These are phyloP conservation scores for Pterocarpus santalinus DNA, from an alignment of 306 rosid genomes.

Conservation along the genomic window DNA sequence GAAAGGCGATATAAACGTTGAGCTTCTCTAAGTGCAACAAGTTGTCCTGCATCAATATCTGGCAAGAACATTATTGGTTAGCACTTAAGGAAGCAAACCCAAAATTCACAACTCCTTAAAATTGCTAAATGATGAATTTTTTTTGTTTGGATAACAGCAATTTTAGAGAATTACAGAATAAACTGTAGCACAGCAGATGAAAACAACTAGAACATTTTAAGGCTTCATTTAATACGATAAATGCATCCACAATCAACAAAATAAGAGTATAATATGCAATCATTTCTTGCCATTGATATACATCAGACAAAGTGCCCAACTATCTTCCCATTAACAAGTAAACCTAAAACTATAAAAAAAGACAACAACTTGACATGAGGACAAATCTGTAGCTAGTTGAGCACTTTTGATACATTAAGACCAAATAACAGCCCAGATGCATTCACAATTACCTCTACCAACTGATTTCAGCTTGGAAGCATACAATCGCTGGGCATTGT, in stretches of 20 bases:
- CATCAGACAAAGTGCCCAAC: conserved; percentile 17
- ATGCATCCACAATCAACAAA: conserved; percentile 5
- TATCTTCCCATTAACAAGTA: conserved; percentile 22
- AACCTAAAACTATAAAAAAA: not conserved
- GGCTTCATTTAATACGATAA: conserved; percentile 15
- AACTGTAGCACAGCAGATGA: conserved; percentile 34
- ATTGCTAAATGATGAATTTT: not conserved
- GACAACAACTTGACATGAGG: conserved; percentile 7
- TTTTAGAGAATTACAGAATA: conserved; percentile 23
- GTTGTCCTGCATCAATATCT: conserved; percentile 76
- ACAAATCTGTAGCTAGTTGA: conserved; percentile 18
- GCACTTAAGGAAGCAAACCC: conserved; percentile 34
- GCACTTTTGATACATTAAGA: not conserved
- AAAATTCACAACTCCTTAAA: not conserved
- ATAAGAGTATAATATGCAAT: not conserved
- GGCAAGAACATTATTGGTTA: conserved; percentile 46
- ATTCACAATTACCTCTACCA: conserved; percentile 76
- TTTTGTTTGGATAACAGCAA: not conserved
- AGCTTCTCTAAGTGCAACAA: conserved; percentile 78
- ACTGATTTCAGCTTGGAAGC: conserved; percentile 81
- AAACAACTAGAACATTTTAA: conserved; percentile 4
- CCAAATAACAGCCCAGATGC: conserved; percentile 20
- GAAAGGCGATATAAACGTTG: conserved; percentile 72
- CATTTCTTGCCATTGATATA: conserved; percentile 13
- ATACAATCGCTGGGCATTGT: conserved; percentile 88